Percentiles rank a stretch among this genome's conserved stretches.
Conservation (phyloP, 1,284 basidiomycete genomes). For the Flammula alnicola region DNA sequence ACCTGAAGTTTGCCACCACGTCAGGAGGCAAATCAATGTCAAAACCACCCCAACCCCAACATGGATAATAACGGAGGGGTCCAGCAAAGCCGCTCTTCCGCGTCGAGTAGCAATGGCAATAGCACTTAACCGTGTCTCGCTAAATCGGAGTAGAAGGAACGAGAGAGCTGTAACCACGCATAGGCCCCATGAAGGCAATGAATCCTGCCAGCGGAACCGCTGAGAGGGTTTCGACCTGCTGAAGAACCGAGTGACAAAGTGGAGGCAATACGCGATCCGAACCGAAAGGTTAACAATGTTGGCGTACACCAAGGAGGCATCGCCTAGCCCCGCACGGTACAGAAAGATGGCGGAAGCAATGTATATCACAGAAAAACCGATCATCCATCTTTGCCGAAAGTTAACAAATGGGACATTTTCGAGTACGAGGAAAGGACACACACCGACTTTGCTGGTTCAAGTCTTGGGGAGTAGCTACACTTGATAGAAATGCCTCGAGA, state of each 20-base stretch:
- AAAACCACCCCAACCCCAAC: conserved; percentile 45
- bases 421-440: conserved; percentile 22
- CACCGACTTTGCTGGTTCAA: conserved; percentile 68
- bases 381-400: conserved; percentile 61
- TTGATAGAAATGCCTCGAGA: conserved; percentile 87
- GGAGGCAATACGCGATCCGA: conserved; percentile 31
- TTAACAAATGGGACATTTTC: conserved; percentile 1
- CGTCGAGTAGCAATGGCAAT: conserved; percentile 26
- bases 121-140: conserved; percentile 26
- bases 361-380: conserved; percentile 66
- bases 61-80: conserved; percentile 40
- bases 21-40: conserved; percentile 42
- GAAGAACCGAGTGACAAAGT: conserved; percentile 29
- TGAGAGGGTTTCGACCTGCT: conserved; percentile 3
- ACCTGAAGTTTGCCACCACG: conserved; percentile 51
- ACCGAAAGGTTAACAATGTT: conserved; percentile 34
- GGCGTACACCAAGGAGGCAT: conserved; percentile 68
- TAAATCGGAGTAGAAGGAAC: conserved; percentile 30
- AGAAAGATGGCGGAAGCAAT: conserved; percentile 56
- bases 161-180: conserved; percentile 36
- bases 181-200: conserved; percentile 40
- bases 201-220: conserved; percentile 30
- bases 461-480: conserved; percentile 69
- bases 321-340: conserved; percentile 58
- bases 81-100: conserved; percentile 36